Conservation (phyloP, 2,329 filamentous ascomycete genomes). For the Penicillium sp. region DNA sequence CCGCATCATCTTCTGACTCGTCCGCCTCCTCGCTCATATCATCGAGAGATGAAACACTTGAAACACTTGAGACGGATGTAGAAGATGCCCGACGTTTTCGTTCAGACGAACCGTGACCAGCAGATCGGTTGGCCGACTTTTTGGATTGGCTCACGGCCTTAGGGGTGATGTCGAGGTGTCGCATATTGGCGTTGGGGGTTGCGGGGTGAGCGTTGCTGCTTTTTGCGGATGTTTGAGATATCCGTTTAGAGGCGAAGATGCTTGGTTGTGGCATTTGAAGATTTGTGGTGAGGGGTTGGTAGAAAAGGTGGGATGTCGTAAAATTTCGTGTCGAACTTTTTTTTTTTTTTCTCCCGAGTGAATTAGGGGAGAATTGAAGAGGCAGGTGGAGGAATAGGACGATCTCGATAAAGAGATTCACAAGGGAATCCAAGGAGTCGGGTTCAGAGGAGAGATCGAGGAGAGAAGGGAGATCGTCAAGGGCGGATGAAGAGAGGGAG, state of each 20-base stretch:
- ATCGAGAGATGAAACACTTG: constrained; percentile 40
- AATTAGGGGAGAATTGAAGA: not conserved
- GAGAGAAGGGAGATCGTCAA: constrained; percentile 8
- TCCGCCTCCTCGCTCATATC: constrained; percentile 43
- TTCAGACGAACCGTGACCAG: constrained; percentile 27
- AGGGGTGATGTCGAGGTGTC: constrained; percentile 27
- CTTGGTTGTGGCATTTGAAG: constrained; percentile 32
- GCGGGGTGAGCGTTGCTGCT: constrained; percentile 25
- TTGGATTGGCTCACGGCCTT: constrained; percentile 28
- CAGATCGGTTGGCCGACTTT: constrained; percentile 32
- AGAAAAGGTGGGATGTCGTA: not conserved
- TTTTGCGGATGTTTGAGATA: constrained; percentile 31
- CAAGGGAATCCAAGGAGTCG: constrained; percentile 3
- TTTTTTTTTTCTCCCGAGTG: constrained; percentile 5
- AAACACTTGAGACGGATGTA: constrained; percentile 43
- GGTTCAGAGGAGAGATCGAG: constrained; percentile 3
- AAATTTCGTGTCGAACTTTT: no score
- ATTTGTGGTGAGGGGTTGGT: not conserved
- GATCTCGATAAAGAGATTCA: not conserved
- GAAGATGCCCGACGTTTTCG: constrained; percentile 41
- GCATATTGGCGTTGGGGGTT: constrained; percentile 29
- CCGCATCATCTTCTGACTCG: constrained; percentile 45
- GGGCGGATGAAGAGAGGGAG: constrained; percentile 18
- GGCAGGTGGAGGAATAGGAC: not conserved
- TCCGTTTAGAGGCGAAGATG: constrained; percentile 32